These are phyloP conservation scores for Oxyria digyna DNA, from an alignment of 148 eudicot species.

Conservation along the genomic window DNA sequence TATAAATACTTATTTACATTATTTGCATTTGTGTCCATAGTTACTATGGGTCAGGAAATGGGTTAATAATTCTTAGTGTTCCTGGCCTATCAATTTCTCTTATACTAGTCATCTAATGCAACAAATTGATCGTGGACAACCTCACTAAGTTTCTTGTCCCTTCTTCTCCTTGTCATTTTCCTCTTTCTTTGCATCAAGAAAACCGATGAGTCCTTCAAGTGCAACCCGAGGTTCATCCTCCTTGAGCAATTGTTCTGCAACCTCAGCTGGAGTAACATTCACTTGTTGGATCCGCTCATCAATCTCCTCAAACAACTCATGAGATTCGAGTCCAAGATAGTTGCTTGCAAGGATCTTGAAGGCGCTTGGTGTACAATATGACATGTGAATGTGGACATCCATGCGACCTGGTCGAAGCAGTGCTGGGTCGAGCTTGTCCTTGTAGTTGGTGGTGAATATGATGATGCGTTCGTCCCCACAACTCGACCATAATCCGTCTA, in stretches of 20 bases:
- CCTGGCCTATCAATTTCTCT: too few species aligned
- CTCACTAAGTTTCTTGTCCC: not conserved
- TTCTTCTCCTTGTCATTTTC: not conserved
- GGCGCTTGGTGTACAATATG: slow-evolving; percentile 28
- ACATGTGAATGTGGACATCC: slow-evolving; percentile 52
- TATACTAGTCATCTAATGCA: too few species aligned
- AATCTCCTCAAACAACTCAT: slow-evolving; percentile 23
- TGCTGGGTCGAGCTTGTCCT: slow-evolving; percentile 38
- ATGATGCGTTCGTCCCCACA: slow-evolving; percentile 44
- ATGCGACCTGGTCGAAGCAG: slow-evolving; percentile 38
- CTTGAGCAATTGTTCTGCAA: slow-evolving; percentile 21
- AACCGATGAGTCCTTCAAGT: slow-evolving; percentile 10
- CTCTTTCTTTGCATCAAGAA: slow-evolving; percentile 8
- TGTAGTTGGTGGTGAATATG: slow-evolving; percentile 39
- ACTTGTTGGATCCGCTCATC: slow-evolving; percentile 15
- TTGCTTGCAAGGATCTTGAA: slow-evolving; percentile 31
- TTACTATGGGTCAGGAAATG: too few species aligned
- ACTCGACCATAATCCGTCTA: slow-evolving; percentile 41
- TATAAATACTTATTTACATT: too few species aligned
- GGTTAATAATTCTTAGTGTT: too few species aligned
- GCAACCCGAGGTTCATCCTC: slow-evolving; percentile 7
- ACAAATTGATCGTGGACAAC: too few species aligned
- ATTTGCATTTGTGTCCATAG: too few species aligned
- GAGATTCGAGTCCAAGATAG: slow-evolving; percentile 30
- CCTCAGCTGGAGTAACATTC: slow-evolving; percentile 23